A percentile compares a stretch with the other conserved stretches of the same genome.
Conservation (phyloP, 192 early-diverging fungal genomes). For the Backusella tarrabulga region DNA sequence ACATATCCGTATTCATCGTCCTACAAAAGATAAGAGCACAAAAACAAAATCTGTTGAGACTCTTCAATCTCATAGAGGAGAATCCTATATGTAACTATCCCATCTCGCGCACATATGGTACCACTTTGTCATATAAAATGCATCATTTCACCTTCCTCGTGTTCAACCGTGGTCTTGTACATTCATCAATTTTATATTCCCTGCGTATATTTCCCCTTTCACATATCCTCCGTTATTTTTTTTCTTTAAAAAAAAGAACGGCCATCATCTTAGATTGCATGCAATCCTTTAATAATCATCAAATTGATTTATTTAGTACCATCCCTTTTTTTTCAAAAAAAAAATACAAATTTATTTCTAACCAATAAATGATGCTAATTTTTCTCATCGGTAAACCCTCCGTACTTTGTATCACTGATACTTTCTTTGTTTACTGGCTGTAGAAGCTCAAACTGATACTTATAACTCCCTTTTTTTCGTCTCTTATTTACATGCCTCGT, state of each 20-base stretch:
- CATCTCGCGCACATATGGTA: background rate
- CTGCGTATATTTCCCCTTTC: background rate
- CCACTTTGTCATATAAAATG: background rate
- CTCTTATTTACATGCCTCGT: background rate
- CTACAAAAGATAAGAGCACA: conserved; percentile 21
- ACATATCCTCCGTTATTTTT: background rate
- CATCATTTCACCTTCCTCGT: background rate
- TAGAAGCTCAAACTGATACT: background rate
- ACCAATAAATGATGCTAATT: background rate
- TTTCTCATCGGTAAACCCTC: background rate
- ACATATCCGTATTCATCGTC: conserved; percentile 51
- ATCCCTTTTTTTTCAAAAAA: background rate
- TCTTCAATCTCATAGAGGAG: background rate
- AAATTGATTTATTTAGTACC: background rate
- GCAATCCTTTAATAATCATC: conserved; percentile 3
- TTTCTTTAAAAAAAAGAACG: background rate
- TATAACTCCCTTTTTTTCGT: background rate
- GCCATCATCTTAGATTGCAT: background rate
- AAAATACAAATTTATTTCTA: background rate
- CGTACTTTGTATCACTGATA: background rate
- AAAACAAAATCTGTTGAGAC: background rate
- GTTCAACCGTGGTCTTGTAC: background rate
- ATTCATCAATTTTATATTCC: background rate
- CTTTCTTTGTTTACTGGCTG: background rate
- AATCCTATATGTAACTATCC: background rate